Evolutionary conservation across 805 yeast species (phyloP), one percentile per base, ranked within the genome.

Genomic region (Candida caryicola): DNA sequence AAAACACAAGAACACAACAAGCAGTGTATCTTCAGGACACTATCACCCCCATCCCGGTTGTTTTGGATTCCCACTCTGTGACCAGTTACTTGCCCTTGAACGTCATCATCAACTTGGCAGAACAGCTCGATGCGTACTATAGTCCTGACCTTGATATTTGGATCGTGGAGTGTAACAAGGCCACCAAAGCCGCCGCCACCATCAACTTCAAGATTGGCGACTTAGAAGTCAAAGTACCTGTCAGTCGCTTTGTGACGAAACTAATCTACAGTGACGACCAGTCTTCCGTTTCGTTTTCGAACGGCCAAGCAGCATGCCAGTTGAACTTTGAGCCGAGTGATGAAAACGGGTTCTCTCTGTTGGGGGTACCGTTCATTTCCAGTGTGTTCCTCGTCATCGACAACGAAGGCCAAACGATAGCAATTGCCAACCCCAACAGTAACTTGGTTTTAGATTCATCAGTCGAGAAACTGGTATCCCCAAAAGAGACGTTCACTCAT

Each of bases 91-190:
- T 85, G 25, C 91, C 91, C 0, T 59, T 72, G 29, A 71, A 73
- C 32, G 54, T 76, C 4, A 62, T 85, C 29, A 67, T 84, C 35
- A 76, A 75, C 47, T 58, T 85, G 21, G 87, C 90, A 0, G 67
- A 83, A 17, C 90, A 85, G 57, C 62, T 81, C 28, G 80, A 81
- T 50, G 91, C 91, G 0, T 74, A 69, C 45, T 85, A 76, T 52
- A 69, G 74, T 3, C 55, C 60, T 3, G 62, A 65, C 4, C 51
- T 67, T 5, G 64, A 62, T 17, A 50, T 71, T 13, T 85, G 91
- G 91, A 49, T 82, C 12, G 81, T 81, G 10, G 73, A 74, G 41
- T 85, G 93, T 61, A 60, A 72, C 9, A 47, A 51, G 23, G 60
- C 82, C 12, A 71, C 68, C 1, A 49, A 59, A 4, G 48, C 71